These are phyloP conservation scores for Pholiota molesta DNA, from an alignment of 768 basidiomycete species.

Conservation along the genomic window DNA sequence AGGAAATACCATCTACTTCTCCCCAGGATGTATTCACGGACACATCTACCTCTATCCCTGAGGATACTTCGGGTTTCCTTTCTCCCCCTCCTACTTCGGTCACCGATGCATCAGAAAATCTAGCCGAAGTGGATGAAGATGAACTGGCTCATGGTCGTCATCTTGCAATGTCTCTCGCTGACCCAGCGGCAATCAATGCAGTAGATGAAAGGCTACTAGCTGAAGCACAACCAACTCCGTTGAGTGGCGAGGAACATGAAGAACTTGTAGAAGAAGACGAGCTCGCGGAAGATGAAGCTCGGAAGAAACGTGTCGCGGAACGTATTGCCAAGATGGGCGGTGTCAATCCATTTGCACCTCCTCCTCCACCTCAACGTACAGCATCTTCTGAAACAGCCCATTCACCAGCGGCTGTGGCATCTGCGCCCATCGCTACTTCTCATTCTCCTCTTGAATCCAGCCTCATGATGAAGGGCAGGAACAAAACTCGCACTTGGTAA, in stretches of 20 bases:
- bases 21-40: background rate
- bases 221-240: background rate
- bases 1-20: background rate
- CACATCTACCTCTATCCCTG: background rate
- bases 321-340: constrained; percentile 68
- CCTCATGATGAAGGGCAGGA: background rate
- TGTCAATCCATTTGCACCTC: constrained; percentile 59
- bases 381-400: constrained; percentile 9
- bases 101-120: background rate
- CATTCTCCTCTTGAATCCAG: background rate
- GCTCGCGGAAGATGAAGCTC: constrained; percentile 39
- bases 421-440: background rate
- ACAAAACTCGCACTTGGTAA: background rate
- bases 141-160: background rate
- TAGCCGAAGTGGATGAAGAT: background rate
- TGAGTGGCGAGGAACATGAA: background rate
- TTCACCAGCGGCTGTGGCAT: constrained; percentile 15
- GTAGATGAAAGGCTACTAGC: constrained; percentile 1
- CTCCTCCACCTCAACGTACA: constrained; percentile 29
- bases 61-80: background rate
- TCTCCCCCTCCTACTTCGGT: constrained; percentile 9
- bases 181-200: background rate
- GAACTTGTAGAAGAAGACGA: background rate
- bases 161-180: background rate
- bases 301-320: constrained; percentile 63